Percentiles rank a stretch among this genome's conserved stretches.
These are phyloP conservation scores for Metarhizium brunneum DNA, from an alignment of 2,329 filamentous ascomycete species.

Conservation along the genomic window DNA sequence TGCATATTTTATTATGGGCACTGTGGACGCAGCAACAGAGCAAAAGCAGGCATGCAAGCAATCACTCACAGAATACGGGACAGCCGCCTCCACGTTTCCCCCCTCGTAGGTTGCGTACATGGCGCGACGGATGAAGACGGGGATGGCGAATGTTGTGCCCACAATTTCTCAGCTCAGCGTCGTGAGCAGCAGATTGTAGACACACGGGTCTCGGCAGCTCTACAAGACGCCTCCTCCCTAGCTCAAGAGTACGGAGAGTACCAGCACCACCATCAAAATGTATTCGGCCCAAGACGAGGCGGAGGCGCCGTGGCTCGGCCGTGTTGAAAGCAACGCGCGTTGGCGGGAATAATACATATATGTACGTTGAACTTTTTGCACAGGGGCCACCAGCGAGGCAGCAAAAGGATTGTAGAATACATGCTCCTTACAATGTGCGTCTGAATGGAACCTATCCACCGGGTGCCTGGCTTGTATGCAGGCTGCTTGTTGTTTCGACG, in stretches of 20 bases:
- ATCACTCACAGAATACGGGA: neutral
- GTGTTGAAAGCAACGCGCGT: too few relatives aligned
- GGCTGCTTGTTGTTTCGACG: neutral
- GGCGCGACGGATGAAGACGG: neutral
- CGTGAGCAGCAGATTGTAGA: neutral
- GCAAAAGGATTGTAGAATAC: too few relatives aligned
- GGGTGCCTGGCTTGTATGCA: conserved; percentile 2
- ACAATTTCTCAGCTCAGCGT: neutral
- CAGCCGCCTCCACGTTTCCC: neutral
- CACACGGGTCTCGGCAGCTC: too few relatives aligned
- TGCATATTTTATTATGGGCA: neutral
- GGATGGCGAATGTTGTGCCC: neutral
- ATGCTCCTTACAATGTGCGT: too few relatives aligned
- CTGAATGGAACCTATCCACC: neutral
- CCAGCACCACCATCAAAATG: too few relatives aligned
- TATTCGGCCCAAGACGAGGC: too few relatives aligned
- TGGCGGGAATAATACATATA: too few relatives aligned
- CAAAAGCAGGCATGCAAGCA: neutral
- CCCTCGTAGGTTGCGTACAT: neutral
- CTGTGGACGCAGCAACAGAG: neutral
- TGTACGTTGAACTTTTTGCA: too few relatives aligned
- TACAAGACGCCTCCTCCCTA: too few relatives aligned
- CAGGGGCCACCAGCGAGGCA: too few relatives aligned
- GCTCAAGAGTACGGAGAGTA: too few relatives aligned
- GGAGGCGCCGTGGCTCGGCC: neutral